These are phyloP conservation scores for Xylaria intraflava DNA, from an alignment of 495 filamentous ascomycete species.

Conservation along the genomic window DNA sequence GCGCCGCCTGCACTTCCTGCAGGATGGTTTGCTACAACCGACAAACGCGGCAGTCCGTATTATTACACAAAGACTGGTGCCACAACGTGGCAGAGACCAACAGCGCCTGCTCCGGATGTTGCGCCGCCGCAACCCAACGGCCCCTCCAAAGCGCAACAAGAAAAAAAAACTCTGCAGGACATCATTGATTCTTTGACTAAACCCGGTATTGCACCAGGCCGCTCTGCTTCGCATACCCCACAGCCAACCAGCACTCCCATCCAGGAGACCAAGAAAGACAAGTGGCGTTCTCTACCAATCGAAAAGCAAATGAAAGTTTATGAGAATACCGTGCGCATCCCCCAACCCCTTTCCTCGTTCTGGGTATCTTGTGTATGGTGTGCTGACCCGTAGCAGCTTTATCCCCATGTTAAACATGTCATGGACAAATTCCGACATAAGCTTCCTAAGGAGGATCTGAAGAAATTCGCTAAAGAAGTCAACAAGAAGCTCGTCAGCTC, in stretches of 20 bases:
- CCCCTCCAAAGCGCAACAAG: slow-evolving; percentile 53
- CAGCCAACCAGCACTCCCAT: slow-evolving; percentile 54
- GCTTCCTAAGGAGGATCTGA: slow-evolving; percentile 79
- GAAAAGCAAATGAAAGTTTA: slow-evolving; percentile 92
- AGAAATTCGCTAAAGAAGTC: slow-evolving; percentile 79
- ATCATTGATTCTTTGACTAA: slow-evolving; percentile 82
- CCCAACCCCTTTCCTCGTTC: neutral
- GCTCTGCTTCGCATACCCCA: slow-evolving; percentile 52
- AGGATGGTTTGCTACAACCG: slow-evolving; percentile 71
- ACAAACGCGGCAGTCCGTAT: slow-evolving; percentile 63
- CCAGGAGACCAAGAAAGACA: slow-evolving; percentile 65
- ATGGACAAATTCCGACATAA: slow-evolving; percentile 79
- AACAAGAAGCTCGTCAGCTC: slow-evolving; percentile 81
- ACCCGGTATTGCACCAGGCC: slow-evolving; percentile 43
- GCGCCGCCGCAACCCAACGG: slow-evolving; percentile 54
- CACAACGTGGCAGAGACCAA: slow-evolving; percentile 76
- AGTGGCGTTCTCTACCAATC: slow-evolving; percentile 69
- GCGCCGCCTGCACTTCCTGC: slow-evolving; percentile 56
- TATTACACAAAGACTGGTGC: slow-evolving; percentile 71
- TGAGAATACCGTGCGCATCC: slow-evolving; percentile 69
- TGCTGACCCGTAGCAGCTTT: slow-evolving; percentile 51
- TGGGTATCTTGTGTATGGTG: neutral
- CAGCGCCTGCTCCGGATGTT: slow-evolving; percentile 55
- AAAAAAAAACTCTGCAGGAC: slow-evolving; percentile 57
- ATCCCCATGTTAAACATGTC: slow-evolving; percentile 75